A percentile compares a stretch with the other conserved stretches of the same genome.
These are phyloP conservation scores for Punctularia strigosozonata DNA, from an alignment of 768 basidiomycete species.

Conservation along the genomic window DNA sequence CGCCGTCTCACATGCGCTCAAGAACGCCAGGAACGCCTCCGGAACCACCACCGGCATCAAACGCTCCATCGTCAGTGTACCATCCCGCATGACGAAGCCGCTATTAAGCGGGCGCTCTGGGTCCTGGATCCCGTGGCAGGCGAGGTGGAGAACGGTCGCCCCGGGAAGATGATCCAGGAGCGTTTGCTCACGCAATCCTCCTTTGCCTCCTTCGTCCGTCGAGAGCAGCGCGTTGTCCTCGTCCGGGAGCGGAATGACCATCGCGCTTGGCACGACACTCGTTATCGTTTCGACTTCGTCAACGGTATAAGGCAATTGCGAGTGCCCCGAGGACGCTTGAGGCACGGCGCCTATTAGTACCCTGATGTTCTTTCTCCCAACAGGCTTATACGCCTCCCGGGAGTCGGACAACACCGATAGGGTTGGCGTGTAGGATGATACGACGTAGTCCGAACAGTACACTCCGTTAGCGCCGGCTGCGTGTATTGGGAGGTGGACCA, in stretches of 20 bases:
- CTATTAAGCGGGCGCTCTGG: slow-evolving; percentile 4
- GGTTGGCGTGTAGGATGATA: slow-evolving; percentile 4
- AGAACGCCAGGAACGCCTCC: slow-evolving; percentile 8
- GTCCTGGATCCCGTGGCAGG: slow-evolving; percentile 10
- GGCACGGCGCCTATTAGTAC: neutral
- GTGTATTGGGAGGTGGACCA: neutral
- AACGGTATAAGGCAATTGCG: neutral
- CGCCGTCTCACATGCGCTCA: slow-evolving; percentile 10
- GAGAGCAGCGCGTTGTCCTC: neutral
- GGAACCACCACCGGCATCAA: neutral
- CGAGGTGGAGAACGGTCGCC: slow-evolving; percentile 7
- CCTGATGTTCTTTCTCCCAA: neutral
- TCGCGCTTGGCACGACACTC: neutral
- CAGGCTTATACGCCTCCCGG: neutral
- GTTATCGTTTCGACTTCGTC: neutral
- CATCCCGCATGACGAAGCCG: slow-evolving; percentile 5
- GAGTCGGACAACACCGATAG: neutral
- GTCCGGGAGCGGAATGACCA: neutral
- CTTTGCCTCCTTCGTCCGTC: neutral
- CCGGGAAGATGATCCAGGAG: neutral
- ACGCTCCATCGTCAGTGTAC: slow-evolving; percentile 3
- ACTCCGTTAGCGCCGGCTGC: neutral
- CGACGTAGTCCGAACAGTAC: neutral
- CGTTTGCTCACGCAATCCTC: too few relatives aligned
- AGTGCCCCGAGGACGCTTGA: neutral